Base-by-base conservation (phyloP, 2,329 filamentous ascomycete species). In the Aspergillus proliferans region DNA sequence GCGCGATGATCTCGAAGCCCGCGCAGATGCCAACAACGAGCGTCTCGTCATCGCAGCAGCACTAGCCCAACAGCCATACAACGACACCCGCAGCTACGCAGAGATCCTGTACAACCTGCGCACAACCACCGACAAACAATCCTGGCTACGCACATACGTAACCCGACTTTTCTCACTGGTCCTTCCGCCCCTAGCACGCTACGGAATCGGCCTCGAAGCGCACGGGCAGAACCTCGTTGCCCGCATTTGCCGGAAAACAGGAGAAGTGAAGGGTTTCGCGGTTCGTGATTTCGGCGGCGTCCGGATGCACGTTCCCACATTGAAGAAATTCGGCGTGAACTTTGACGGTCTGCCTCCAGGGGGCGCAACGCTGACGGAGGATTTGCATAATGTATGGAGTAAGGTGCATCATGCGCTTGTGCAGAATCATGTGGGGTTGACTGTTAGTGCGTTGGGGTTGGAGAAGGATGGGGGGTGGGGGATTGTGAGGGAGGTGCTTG, bases 181-280 rank as follows among this genome's bases (percentile, higher is more conserved):
- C 18, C 54, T 60, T 10, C 53, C 52, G 3, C 53, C 58, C 1
- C 26, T 58, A 10, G 49, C 53, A 0, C 36, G 47, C 2, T 40
- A 58, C 26, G 57, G 57, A 3, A 57, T 59, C 15, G 57, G 57
- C 12, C 47, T 42, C 47, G 63, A 87, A 83, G 57, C 74, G 74
- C 54, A 72, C 73, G 46, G 51, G 4, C 58, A 60, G 28, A 60
- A 60, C 21, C 43, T 51, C n/a, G 33, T 55, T 8, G 50, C 40
- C 3, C 55, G 58, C 1, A 38, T 60, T 2, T 55, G 50, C 38
- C 51, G 24, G 6, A 6, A 53, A 33, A 58, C 56, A 10, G 34
- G 43, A 2, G 21, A 48, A 14, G 47, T 59, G 15, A 53, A 51
- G 21, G 58, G 56, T 30, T 60, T 59, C 43, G 58, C 51, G 1